Percentiles rank a stretch among this genome's conserved stretches.
phyloP scores from a whole-genome alignment of 2,329 filamentous ascomycete species.

The Fusarium sp. region DNA sequence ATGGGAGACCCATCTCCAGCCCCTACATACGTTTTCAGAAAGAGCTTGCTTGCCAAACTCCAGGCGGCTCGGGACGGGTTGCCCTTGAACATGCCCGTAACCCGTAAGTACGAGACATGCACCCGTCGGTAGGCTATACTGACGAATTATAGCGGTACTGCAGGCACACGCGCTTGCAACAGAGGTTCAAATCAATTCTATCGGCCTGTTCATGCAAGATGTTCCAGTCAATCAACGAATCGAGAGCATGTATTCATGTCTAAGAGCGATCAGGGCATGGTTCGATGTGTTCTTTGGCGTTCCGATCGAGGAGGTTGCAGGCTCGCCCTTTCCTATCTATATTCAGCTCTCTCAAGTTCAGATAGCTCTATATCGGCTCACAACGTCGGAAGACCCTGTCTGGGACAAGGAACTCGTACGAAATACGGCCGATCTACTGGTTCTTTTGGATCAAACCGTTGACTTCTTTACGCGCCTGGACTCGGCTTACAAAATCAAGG shows the following conservation, averaged over 20 bases:
- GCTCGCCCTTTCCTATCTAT: slow-evolving; percentile 50
- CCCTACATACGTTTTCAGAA: slow-evolving; percentile 51
- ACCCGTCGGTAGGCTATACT: not conserved
- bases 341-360: slow-evolving; percentile 52
- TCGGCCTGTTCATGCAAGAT: slow-evolving; percentile 48
- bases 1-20: slow-evolving; percentile 42
- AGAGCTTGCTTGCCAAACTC: slow-evolving; percentile 46
- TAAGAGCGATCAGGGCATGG: slow-evolving; percentile 51
- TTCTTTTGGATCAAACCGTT: slow-evolving; percentile 50
- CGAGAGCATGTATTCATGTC: slow-evolving; percentile 52
- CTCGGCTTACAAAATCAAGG: slow-evolving; percentile 44
- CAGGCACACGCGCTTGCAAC: slow-evolving; percentile 46
- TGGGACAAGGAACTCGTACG: slow-evolving; percentile 56
- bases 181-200: slow-evolving; percentile 49
- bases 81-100: slow-evolving; percentile 39
- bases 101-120: slow-evolving; percentile 41
- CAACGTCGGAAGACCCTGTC: slow-evolving; percentile 52
- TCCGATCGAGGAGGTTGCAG: slow-evolving; percentile 45
- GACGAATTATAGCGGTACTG: slow-evolving; percentile 43
- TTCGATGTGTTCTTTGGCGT: slow-evolving; percentile 53
- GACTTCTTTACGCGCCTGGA: slow-evolving; percentile 48
- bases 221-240: slow-evolving; percentile 50
- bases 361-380: slow-evolving; percentile 54
- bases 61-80: slow-evolving; percentile 43
- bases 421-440: slow-evolving; percentile 51